Base-by-base conservation (phyloP, 1,284 basidiomycete genomes). In the Leccinum fallax region DNA sequence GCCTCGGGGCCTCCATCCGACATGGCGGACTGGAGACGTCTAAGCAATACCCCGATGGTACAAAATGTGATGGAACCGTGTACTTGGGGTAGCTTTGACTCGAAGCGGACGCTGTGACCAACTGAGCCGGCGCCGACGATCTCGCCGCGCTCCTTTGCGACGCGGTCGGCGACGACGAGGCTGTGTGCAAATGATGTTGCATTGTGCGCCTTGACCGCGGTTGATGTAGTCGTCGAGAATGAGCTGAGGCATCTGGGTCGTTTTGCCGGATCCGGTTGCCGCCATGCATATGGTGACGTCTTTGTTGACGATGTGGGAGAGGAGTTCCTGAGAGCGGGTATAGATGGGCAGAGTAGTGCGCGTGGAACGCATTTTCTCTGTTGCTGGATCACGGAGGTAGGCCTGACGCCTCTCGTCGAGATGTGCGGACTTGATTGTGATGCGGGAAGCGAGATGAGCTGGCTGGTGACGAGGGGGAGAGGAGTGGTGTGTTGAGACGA, bases 281-380 rank as follows among this genome's bases (percentile, higher is more conserved):
- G 95, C 96, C 92, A 97, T 95, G 67, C 92, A 89, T 64, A 98
- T 92, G 1, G 92, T 94, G 61, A 98, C 93, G 38, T 95, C 92
- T 74, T 97, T 89, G 46, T 86, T 79, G 48, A 83, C 80, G 67
- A 98, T 87, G 65, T 92, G 89, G 15, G 83, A 78, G 55, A 96
- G 73, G 46, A 95, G 79, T 9, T 90, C 84, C 2, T 83, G 80
- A 8, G 89, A 81, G 63, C 86, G 83, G 16, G 87, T 81, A 65
- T 85, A 88, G 10, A 97, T 90, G 6, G 95, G 95, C 2, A 97
- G 81, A 16, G 84, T 68, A 40, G 81, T 78, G 57, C 95, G 85
- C 32, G 85, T 83, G 11, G 80, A 74, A 16, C 94, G 86, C 82
- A 97, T 92, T 60, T 78, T 78, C 60, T 86, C 84, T 69, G 92